Evolutionary conservation across 768 basidiomycete species (phyloP), one percentile per base, ranked within the genome.

Genomic region (Pulveroboletus sp.): DNA sequence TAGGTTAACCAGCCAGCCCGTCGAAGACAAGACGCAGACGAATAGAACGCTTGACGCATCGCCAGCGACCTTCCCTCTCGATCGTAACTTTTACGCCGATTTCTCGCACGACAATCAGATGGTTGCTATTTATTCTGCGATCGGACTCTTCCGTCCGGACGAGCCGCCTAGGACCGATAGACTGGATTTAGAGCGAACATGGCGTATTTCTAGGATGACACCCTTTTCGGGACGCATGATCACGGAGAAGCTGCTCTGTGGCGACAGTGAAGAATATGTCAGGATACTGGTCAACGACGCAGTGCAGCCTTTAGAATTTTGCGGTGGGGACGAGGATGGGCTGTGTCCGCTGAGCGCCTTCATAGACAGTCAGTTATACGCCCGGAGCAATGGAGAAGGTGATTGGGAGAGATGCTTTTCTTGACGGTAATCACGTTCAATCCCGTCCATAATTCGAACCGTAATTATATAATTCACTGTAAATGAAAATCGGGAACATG

Each of bases 31-130:
- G 55, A 92, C 89, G 0, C 84, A 86, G 57, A 89, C 86, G 5
- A 93, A 93, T 66, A 67, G 65, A 11, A 93, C 90, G 0, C 76
- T 94, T n/a, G 82, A 87, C 60, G 56, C 71, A 2, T 74, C 77
- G 5, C 79, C 82, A 0, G 58, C 56, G 6, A 91, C 88, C 0
- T 94, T 94, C 71, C 90, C 91, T 0, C 75, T 88, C 14, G 62
- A 82, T 55, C 77, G 80, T 47, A 73, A 71, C 3, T 60, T 90
- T 39, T 92, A 88, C 55, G 83, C 79, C 21, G 91, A 94, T 65
- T 93, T 93, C 66, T 82, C 86, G 10, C 91, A 93, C 63, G 91
- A 93, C 63, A 89, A 92, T 64, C 74, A 86, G 61, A 88, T 94
- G 80, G 72, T 88, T 36, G 83, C 88, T 32, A 84, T 93, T 43